Evolutionary conservation across 306 rosid genomes (phyloP), one percentile per base, ranked within the genome.

Genomic region (Dalbergia cultrata): DNA sequence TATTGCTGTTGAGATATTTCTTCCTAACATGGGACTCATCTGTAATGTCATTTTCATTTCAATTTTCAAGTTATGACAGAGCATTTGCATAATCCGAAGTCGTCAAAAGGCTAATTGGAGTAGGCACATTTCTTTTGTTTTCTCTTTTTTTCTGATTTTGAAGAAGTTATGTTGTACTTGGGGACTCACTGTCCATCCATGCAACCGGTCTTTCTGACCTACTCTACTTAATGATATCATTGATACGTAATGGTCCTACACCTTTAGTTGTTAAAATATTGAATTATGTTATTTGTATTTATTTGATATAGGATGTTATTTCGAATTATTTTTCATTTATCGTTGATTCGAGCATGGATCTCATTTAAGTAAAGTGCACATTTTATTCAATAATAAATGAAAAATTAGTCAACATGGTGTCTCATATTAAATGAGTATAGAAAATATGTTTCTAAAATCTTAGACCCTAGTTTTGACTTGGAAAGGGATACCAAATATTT

Each of bases 191-290:
- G 7, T 26, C 8, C 41, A 13, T 22, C 70, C 76, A 19, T 67
- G 76, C 44, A 67, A 56, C 60, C 10, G 56, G 49, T 75, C 60
- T 22, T 49, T 52, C 43, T 44, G 56, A 37, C 81, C 81, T 74
- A 58, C 76, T 54, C 14, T 26, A 31, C 72, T 16, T 13, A 41
- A 68, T 78, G 41, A 37, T 7, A 41, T 68, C 26, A 22, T 45
- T 57, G 34, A 7, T 57, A 1, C 34, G 57, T 19, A 58, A n/a
- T 34, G 45, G 35, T 47, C 75, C 63, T 81, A 74, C 80, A 67
- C 69, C 73, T 69, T 73, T 44, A 81, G 77, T 82, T 60, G 85
- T 59, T 75, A 31, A 69, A 13, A 82, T 72, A n/a, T n/a, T n/a
- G n/a, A n/a, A n/a, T n/a, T n/a, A n/a, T n/a, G n/a, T n/a, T n/a